A percentile compares a stretch with the other conserved stretches of the same genome.
These are phyloP conservation scores for Aureobasidium sp. DNA, from an alignment of 2,329 filamentous ascomycete species.

Conservation along the genomic window DNA sequence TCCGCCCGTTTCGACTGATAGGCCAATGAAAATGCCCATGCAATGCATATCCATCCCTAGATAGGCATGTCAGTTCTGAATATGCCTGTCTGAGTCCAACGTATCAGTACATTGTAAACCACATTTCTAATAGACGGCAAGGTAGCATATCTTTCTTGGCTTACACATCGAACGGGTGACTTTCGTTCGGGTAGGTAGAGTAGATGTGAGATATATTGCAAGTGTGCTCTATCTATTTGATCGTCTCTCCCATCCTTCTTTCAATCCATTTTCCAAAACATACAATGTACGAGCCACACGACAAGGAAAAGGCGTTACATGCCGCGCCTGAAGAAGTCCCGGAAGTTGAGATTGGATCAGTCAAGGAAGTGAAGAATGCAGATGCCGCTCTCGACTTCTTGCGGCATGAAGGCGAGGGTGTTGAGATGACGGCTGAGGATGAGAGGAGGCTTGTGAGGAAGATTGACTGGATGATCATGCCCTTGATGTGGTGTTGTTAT, in stretches of 20 bases:
- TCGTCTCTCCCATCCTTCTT: neutral
- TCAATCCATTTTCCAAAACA: neutral
- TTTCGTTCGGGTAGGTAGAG: neutral
- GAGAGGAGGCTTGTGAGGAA: slow-evolving; percentile 27
- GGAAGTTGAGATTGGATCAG: slow-evolving; percentile 20
- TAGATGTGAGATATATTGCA: neutral
- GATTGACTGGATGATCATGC: slow-evolving; percentile 38
- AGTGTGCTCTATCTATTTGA: neutral
- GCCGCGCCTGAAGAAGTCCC: neutral
- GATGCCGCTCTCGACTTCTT: slow-evolving; percentile 29
- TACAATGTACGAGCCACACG: slow-evolving; percentile 6
- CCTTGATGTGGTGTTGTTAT: slow-evolving; percentile 34
- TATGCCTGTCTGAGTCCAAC: neutral
- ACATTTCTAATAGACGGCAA: slow-evolving; percentile 4
- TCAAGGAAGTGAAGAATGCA: slow-evolving; percentile 25
- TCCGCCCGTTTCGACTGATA: slow-evolving; percentile 4
- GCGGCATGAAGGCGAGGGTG: slow-evolving; percentile 24
- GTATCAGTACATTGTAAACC: neutral
- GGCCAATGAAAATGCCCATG: slow-evolving; percentile 7
- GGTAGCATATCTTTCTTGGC: slow-evolving; percentile 1
- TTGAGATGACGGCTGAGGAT: slow-evolving; percentile 21
- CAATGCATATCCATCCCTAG: neutral
- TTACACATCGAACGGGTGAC: neutral
- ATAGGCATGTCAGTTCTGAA: slow-evolving; percentile 3
- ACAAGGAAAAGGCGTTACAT: slow-evolving; percentile 14